These are phyloP conservation scores for Helicostylum pulchrum DNA, from an alignment of 192 early-diverging fungal genomes.

Conservation along the genomic window DNA sequence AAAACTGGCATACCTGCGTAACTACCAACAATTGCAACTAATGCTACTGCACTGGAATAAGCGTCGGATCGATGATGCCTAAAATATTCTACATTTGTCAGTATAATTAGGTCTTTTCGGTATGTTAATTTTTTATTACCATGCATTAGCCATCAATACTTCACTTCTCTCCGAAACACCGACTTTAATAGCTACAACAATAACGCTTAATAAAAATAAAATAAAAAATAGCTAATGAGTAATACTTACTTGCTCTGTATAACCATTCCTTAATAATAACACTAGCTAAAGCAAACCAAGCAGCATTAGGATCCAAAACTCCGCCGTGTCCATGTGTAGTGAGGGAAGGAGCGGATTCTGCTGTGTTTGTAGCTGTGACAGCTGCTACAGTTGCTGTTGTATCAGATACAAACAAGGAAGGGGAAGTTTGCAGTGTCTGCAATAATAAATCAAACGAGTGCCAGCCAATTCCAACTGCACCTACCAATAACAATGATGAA, in stretches of 20 bases:
- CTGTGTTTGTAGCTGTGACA: constrained; percentile 9
- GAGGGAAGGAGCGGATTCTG: constrained; percentile 9
- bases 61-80: constrained; percentile 83
- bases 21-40: constrained; percentile 71
- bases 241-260: constrained; percentile 57
- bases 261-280: constrained; percentile 76
- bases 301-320: constrained; percentile 59
- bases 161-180: constrained; percentile 59
- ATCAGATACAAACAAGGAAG: constrained; percentile 2
- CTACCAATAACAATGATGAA: constrained; percentile 63
- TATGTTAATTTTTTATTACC: constrained; percentile 25
- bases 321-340: constrained; percentile 27
- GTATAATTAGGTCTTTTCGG: neutral
- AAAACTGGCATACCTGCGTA: constrained; percentile 65
- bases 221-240: neutral
- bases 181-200: constrained; percentile 50
- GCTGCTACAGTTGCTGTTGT: constrained; percentile 14
- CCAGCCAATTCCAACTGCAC: constrained; percentile 62
- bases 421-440: constrained; percentile 9
- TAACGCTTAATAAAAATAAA: constrained; percentile 3
- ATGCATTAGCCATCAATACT: constrained; percentile 82
- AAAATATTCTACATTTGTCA: neutral
- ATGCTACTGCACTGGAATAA: constrained; percentile 64
- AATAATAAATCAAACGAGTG: constrained; percentile 58
- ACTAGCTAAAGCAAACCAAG: constrained; percentile 66